Base-by-base conservation (phyloP, 2,329 filamentous ascomycete genomes). In the Fusarium sp. region DNA sequence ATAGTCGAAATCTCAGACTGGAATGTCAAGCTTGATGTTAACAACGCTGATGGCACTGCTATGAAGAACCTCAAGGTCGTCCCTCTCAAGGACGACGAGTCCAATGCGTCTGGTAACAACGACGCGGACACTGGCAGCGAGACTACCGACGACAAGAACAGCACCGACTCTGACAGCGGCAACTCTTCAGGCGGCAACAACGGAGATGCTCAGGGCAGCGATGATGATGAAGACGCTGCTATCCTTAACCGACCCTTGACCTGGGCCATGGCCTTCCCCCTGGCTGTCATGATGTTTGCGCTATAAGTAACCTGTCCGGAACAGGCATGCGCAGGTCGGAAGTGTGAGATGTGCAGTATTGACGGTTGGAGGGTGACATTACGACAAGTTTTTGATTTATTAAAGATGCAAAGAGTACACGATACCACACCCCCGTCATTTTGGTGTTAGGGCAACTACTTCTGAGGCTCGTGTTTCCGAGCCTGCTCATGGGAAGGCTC, bases 1-100 rank as follows among this genome's bases (percentile, higher is more conserved):
- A 80, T 97, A 55, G 86, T 97, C 68, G 79, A 87, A 67, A 86
- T 97, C 73, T 83, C 85, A 51, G 85, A 88, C 72, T 87, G 93
- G 71, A 85, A 84, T 37, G 88, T 93, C 60, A 78, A 74, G 54
- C 75, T 84, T 66, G 73, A 74, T 27, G 81, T 85, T 73, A 78
- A 73, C 59, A 81, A 83, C 64, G 75, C 78, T 7, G 75, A 82
- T 34, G 83, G 83, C 65, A 81, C 78, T 20, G 74, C 69, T 42
- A 71, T 88, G 58, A 79, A 76, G 45, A 77, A 77, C 74, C 82
- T 89, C 49, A 82, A 83, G 63, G 84, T 88, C 53, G 80, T 81
- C 64, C 81, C 81, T 23, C 78, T 87, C 3, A 65, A 73, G n/a
- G 78, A 82, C 41, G 78, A 84, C 60, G 77, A 81, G 58, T 79